These are phyloP conservation scores for Teratosphaeria gauchensis DNA, from an alignment of 2,329 filamentous ascomycete species.

Conservation along the genomic window DNA sequence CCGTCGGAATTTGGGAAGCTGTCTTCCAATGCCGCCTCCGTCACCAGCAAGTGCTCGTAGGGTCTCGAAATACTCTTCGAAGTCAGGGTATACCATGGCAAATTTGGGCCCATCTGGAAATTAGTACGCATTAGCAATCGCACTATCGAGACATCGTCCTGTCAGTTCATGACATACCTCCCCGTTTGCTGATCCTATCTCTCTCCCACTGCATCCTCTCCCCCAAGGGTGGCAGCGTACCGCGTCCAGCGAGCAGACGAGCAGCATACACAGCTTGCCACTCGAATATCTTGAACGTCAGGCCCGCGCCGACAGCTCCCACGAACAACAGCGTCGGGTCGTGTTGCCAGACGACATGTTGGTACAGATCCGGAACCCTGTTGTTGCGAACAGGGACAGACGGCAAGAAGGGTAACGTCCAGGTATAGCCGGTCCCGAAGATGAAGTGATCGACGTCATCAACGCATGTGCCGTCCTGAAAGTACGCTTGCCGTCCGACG, in stretches of 20 bases:
- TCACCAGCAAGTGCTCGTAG: background rate
- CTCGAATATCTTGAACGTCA: background rate
- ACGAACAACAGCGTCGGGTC: slow-evolving; percentile 50
- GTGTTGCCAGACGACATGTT: slow-evolving; percentile 46
- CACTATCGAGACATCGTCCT: background rate
- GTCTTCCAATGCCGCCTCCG: background rate
- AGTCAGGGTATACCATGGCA: background rate
- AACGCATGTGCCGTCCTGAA: slow-evolving; percentile 46
- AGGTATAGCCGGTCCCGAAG: slow-evolving; percentile 58
- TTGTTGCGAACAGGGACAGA: slow-evolving; percentile 44
- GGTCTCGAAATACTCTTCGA: background rate
- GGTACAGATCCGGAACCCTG: slow-evolving; percentile 46
- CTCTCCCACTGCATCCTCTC: background rate
- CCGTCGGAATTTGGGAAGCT: background rate
- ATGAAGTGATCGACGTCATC: slow-evolving; percentile 52
- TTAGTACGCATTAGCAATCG: background rate
- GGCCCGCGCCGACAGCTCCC: slow-evolving; percentile 37
- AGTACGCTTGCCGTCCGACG: slow-evolving; percentile 38
- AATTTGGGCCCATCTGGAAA: background rate
- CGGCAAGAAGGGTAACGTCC: slow-evolving; percentile 53
- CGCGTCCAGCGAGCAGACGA: background rate
- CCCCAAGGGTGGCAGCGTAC: background rate
- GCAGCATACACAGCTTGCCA: background rate
- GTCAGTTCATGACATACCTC: background rate
- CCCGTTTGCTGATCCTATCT: background rate